A percentile compares a stretch with the other conserved stretches of the same genome.
phyloP scores from a whole-genome alignment of 2,329 filamentous ascomycete species.

The Amauroascus niger region DNA sequence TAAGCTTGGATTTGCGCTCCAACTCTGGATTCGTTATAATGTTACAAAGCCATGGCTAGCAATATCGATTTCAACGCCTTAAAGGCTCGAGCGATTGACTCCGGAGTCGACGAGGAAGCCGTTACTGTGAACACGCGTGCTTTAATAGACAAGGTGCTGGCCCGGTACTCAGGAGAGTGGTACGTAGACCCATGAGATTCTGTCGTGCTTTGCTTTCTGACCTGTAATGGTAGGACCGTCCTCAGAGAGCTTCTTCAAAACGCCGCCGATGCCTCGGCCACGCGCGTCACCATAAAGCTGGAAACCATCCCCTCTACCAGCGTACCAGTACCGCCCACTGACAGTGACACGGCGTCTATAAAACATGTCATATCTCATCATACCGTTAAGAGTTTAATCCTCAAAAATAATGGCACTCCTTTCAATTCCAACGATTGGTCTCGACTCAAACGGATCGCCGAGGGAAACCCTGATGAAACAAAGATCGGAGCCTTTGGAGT shows the following conservation, averaged over 20 bases:
- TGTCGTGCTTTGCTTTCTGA: neutral
- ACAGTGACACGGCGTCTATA: conserved; percentile 59
- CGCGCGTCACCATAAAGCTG: conserved; percentile 80
- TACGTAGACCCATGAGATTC: conserved; percentile 40
- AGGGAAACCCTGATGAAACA: conserved; percentile 96
- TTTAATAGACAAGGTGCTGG: conserved; percentile 93
- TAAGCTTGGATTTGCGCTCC: neutral
- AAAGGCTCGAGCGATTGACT: conserved; percentile 74
- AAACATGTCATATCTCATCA: conserved; percentile 79
- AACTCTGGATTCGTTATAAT: neutral
- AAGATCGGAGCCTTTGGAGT: conserved; percentile 99
- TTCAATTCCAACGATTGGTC: conserved; percentile 91
- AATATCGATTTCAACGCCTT: conserved; percentile 58
- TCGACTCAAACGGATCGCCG: conserved; percentile 89
- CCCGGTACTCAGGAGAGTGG: conserved; percentile 94
- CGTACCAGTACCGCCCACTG: conserved; percentile 57
- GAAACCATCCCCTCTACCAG: conserved; percentile 78
- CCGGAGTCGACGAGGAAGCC: conserved; percentile 85
- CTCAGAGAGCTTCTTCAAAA: conserved; percentile 94
- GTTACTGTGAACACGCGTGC: conserved; percentile 96
- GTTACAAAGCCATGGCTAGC: conserved; percentile 27
- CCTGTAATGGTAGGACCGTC: conserved; percentile 41
- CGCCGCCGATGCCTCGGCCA: conserved; percentile 91
- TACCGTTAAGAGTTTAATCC: conserved; percentile 75
- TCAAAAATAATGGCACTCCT: conserved; percentile 81